A percentile compares a stretch with the other conserved stretches of the same genome.
Evolutionary conservation across 768 basidiomycete genomes (phyloP).

Genomic region (Suillus subalutaceus): DNA sequence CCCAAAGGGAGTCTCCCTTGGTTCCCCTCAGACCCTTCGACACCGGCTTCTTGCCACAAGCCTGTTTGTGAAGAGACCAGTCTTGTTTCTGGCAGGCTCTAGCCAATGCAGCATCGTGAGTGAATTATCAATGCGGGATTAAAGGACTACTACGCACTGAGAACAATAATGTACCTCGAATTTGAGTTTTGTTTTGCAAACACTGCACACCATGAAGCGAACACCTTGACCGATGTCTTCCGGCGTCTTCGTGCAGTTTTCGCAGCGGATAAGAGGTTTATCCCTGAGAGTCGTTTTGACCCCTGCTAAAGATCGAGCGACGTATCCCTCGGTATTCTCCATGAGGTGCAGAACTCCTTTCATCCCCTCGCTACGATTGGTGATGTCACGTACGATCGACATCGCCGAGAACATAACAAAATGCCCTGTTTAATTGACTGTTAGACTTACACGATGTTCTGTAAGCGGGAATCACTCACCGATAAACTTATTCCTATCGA

Average conservation of each 20-base stretch:
- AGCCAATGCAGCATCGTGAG: not conserved
- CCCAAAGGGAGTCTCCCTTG: constrained; percentile 20
- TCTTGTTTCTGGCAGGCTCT: constrained; percentile 23
- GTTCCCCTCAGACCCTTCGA: constrained; percentile 24
- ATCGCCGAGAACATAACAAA: constrained; percentile 10
- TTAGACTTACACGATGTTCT: not conserved
- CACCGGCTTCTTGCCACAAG: constrained; percentile 22
- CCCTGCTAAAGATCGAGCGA: not conserved
- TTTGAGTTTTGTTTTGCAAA: constrained; percentile 21
- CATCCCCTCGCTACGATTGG: constrained; percentile 1
- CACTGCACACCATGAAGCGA: constrained; percentile 26
- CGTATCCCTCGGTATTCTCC: constrained; percentile 8
- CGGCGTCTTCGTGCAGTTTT: constrained; percentile 22
- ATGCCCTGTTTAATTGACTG: constrained; percentile 5
- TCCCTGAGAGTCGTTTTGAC: constrained; percentile 7
- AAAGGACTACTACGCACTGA: constrained; percentile 5
- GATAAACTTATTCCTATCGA: constrained; percentile 23
- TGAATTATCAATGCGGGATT: not conserved
- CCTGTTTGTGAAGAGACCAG: constrained; percentile 20
- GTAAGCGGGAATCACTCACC: constrained; percentile 9
- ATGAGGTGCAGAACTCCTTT: constrained; percentile 6
- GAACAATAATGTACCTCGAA: constrained; percentile 26
- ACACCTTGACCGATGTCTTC: constrained; percentile 18
- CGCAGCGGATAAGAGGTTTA: constrained; percentile 23
- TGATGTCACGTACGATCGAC: constrained; percentile 10